Base-by-base conservation (phyloP, 179 eudicot genomes). In the Vitellaria paradoxa region DNA sequence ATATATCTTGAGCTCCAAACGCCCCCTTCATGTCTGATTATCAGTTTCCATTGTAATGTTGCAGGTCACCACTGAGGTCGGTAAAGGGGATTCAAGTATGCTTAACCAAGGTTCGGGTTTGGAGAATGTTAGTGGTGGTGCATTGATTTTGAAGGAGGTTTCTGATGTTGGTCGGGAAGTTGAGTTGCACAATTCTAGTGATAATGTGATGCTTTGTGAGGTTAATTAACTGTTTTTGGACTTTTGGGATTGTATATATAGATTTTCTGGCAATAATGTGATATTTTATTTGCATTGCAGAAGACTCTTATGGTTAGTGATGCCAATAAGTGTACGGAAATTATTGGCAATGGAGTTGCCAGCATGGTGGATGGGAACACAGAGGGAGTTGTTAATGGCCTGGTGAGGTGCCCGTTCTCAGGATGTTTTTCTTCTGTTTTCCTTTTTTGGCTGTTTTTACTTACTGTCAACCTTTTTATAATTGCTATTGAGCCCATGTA, bases 61-160 rank as follows among this genome's bases (percentile, higher is more conserved):
- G 79, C 77, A 88, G 90, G 86, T 72, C 55, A 81, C 81, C 73
- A 76, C 55, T 57, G 78, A 47, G 84, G 80, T 46, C 70, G 79
- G 18, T 42, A 71, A 50, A 50, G 69, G 52, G 14, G 65, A 68
- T 59, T 71, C 65, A 0, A 46, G 53, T 24, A 30, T 21, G 56
- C 57, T 45, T 67, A 72, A 77, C 49, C 37, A 73, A 46, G 69
- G 74, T 56, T 65, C 55, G 21, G 65, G 65, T 72, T 65, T 45
- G 20, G 82, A 49, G 53, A 76, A 63, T 60, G 50, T 65, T 15
- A 59, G 23, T 67, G 15, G 24, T 77, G 74, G 70, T 37, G 77
- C 76, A 23, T 13, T 40, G 26, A 40, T 55, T 68, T 10, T 21
- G 50, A 59, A 66, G 20, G 62, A 67, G 79, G 37, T 61, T 45